Percentiles rank a stretch among this genome's conserved stretches.
Conservation (phyloP, 495 filamentous ascomycete species). For the Staphylotrichum tortipilum region DNA sequence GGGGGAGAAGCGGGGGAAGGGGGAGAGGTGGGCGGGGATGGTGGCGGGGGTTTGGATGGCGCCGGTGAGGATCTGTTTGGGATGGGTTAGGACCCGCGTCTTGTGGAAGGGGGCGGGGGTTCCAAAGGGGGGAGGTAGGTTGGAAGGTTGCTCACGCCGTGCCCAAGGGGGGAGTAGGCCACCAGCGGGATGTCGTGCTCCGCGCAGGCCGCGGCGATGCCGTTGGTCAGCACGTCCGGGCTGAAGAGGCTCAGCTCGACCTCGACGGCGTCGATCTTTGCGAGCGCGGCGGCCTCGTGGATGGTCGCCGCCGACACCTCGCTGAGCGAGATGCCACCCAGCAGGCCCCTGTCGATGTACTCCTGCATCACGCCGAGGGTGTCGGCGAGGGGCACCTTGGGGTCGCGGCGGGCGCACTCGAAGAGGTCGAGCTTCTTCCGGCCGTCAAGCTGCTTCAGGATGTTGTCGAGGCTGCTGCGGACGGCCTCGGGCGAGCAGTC, state of each 20-base stretch:
- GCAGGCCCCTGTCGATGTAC: slow-evolving; percentile 64
- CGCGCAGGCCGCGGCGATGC: slow-evolving; percentile 60
- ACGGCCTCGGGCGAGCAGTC: slow-evolving; percentile 57
- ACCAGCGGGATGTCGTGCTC: slow-evolving; percentile 64
- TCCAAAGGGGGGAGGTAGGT: neutral
- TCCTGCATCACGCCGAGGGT: slow-evolving; percentile 49
- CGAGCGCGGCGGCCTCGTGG: slow-evolving; percentile 57
- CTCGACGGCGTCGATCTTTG: slow-evolving; percentile 67
- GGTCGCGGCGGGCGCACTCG: slow-evolving; percentile 66
- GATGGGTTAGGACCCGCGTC: too few species aligned
- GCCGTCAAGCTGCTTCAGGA: slow-evolving; percentile 52
- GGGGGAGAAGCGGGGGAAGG: slow-evolving; percentile 55
- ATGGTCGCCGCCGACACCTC: slow-evolving; percentile 71
- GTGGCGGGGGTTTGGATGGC: slow-evolving; percentile 52
- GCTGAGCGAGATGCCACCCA: slow-evolving; percentile 68
- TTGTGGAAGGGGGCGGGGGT: neutral
- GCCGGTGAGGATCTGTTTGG: slow-evolving; percentile 46
- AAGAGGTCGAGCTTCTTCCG: slow-evolving; percentile 80
- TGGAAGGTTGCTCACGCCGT: slow-evolving; percentile 41
- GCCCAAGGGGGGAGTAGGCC: slow-evolving; percentile 46
- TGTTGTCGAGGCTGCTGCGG: slow-evolving; percentile 58
- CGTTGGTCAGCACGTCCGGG: slow-evolving; percentile 63
- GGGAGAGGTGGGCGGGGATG: slow-evolving; percentile 47
- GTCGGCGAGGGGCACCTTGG: slow-evolving; percentile 39
- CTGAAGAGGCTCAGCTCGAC: slow-evolving; percentile 68